Base-by-base conservation (phyloP, 2,329 filamentous ascomycete species). In the Mycogone perniciosa region DNA sequence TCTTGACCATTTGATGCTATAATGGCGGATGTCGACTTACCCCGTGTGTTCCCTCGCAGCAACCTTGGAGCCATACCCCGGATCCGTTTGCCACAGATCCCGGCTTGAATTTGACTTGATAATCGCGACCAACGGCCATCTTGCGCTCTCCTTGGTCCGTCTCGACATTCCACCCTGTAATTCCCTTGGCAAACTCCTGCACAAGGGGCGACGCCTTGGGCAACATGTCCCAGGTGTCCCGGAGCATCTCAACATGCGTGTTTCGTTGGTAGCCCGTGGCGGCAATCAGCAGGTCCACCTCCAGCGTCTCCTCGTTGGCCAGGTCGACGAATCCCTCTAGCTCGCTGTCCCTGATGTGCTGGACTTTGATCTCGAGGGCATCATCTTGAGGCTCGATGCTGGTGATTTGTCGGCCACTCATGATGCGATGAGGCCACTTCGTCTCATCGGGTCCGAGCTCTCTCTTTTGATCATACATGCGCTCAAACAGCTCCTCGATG, bases 1-100 rank as follows among this genome's bases (percentile, higher is more conserved):
- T 35, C 6, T 20, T 7, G 33, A 13, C 7, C 5, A 1, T 10
- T 30, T 11, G 29, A 26, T 31, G 2, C 6, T 11, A 3, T 29
- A 13, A 13, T 8, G 31, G 33, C 46, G 13, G 27, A 26, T 4
- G 29, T 45, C 46, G 51, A 83, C 86, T 82, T 79, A 92, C 86
- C 53, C 92, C 92, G 68, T 97, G 92, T 33, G 90, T 95, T 55
- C 78, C 82, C 74, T 97, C 91, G 66, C 90, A 95, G 72, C 91
- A 96, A 31, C 92, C 92, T 67, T 97, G 93, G 60, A 97, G 75
- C 86, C 88, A 97, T 52, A 97, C 76, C 4, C 91, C 91, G 10
- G 89, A 86, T 41, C 84, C 81, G 0, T 76, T 64, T n/a, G 82
- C 78, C 33, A 97, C 85, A 44, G 79, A 76, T 31, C 80, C 84